A percentile compares a stretch with the other conserved stretches of the same genome.
These are phyloP conservation scores for Fraxinus sp. DNA, from an alignment of 305 asterid species.

Conservation along the genomic window DNA sequence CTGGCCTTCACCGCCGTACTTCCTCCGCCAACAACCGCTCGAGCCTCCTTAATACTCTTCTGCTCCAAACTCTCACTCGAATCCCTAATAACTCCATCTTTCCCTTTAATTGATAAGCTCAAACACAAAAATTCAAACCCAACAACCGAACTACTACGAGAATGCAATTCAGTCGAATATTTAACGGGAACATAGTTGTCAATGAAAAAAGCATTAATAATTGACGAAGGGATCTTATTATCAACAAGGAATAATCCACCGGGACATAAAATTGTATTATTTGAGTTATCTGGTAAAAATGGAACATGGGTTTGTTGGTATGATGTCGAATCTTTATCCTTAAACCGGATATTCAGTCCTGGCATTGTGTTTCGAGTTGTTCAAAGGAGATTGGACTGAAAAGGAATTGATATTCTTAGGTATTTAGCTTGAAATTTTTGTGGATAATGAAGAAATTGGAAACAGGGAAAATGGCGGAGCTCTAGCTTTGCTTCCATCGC, in stretches of 20 bases:
- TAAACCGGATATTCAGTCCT: slow-evolving; percentile 11
- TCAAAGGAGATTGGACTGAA: slow-evolving; percentile 12
- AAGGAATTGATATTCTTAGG: slow-evolving; percentile 13
- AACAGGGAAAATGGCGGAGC: slow-evolving; percentile 13
- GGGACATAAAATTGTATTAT: slow-evolving; percentile 23
- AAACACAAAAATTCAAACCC: slow-evolving; percentile 52
- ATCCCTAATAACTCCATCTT: slow-evolving; percentile 28
- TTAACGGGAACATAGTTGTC: slow-evolving; percentile 20
- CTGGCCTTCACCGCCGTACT: slow-evolving; percentile 24
- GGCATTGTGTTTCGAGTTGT: slow-evolving; percentile 29
- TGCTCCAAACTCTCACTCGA: slow-evolving; percentile 27
- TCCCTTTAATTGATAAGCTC: slow-evolving; percentile 56
- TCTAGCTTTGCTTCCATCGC: slow-evolving; percentile 29
- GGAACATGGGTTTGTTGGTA: background rate
- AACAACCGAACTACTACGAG: slow-evolving; percentile 33
- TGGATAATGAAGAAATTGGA: background rate
- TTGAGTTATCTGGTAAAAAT: slow-evolving; percentile 14
- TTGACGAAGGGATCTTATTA: slow-evolving; percentile 38
- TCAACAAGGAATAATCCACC: slow-evolving; percentile 53
- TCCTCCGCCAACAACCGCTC: slow-evolving; percentile 17
- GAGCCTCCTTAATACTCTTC: slow-evolving; percentile 18
- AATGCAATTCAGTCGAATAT: slow-evolving; percentile 18
- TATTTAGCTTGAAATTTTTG: slow-evolving; percentile 8
- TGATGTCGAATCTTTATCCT: slow-evolving; percentile 21
- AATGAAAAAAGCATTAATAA: slow-evolving; percentile 12